Conservation (phyloP, 2,329 filamentous ascomycete species). For the Colletotrichum eremochloae region DNA sequence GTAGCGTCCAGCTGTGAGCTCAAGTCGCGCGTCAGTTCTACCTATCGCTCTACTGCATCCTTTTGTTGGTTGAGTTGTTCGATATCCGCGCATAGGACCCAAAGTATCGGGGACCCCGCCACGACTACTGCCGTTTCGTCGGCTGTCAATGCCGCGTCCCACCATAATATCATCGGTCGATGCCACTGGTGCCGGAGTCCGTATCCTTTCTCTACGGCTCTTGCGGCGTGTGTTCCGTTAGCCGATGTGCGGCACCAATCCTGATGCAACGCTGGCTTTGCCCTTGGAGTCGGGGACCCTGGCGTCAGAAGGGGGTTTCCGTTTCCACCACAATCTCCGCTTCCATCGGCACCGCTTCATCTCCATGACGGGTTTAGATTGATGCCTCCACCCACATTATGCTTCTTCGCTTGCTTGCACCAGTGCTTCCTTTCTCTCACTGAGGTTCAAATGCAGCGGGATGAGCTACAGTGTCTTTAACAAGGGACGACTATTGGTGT, state of each 20-base stretch:
- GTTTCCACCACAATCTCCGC: neutral
- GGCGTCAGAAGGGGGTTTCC: neutral
- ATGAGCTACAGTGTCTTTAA: neutral
- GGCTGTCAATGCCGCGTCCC: neutral
- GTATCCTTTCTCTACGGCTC: neutral
- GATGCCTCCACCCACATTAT: neutral
- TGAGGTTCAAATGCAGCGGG: neutral
- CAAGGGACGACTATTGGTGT: neutral
- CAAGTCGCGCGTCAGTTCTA: neutral
- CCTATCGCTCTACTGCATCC: neutral
- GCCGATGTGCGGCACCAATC: too few species aligned
- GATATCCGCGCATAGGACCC: neutral
- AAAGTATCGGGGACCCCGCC: neutral
- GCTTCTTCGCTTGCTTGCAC: neutral
- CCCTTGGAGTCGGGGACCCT: neutral
- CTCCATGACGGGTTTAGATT: neutral
- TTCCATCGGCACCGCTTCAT: neutral
- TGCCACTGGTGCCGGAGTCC: neutral
- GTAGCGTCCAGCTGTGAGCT: too few species aligned
- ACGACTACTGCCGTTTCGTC: neutral
- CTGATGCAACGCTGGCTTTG: neutral
- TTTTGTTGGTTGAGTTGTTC: neutral
- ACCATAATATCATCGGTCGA: too few species aligned
- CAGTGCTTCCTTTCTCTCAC: neutral
- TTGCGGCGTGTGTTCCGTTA: neutral